Evolutionary conservation across 2,329 filamentous ascomycete species (phyloP), one percentile per base, ranked within the genome.

Genomic region (Apiospora malaysiana): DNA sequence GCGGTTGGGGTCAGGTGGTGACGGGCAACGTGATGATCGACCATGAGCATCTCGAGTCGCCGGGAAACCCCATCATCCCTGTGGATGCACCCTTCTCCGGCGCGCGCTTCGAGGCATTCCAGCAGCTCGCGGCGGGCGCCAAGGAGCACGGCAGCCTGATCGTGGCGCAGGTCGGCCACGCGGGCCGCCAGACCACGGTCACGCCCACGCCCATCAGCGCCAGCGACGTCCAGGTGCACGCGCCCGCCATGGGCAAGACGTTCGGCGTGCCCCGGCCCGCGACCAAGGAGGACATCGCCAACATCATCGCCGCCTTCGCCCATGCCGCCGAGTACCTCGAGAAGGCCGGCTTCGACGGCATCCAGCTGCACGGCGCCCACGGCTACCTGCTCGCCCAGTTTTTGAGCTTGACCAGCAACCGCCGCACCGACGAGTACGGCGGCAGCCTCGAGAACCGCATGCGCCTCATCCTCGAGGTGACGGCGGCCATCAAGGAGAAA

Each of bases 21-120:
- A 90, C 88, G 0, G 90, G 90, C 59, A 92, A 92, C 78, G 82
- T 91, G 71, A 89, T 91, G 85, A 84, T 92, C 63, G 88, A 90
- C 66, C 88, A 86, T 73, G 87, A 89, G 68, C 85, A 89, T 69
- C 79, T 91, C 1, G 88, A 90, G 73, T 83, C 83, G 6, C 75
- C 84, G 2, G 89, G 89, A 10, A 89, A 91, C 77, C 81, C 82
- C 0, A 89, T 92, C 76, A 88, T 93, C 59, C 87, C 89, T 0
- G 80, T 80, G 10, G 83, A 83, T 7, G 84, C 85, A 8, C 79
- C 83, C 0, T 87, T 85, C 69, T 81, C 83, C 12, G 90, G 89
- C 37, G 32, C 46, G 0, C 83, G 91, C 1, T 92, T 93, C 73
- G 88, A 92, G 42, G 84, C 81, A 0, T 92, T 91, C 81, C 85